These are phyloP conservation scores for Plectosphaerella plurivora DNA, from an alignment of 2,329 filamentous ascomycete genomes.

Conservation along the genomic window DNA sequence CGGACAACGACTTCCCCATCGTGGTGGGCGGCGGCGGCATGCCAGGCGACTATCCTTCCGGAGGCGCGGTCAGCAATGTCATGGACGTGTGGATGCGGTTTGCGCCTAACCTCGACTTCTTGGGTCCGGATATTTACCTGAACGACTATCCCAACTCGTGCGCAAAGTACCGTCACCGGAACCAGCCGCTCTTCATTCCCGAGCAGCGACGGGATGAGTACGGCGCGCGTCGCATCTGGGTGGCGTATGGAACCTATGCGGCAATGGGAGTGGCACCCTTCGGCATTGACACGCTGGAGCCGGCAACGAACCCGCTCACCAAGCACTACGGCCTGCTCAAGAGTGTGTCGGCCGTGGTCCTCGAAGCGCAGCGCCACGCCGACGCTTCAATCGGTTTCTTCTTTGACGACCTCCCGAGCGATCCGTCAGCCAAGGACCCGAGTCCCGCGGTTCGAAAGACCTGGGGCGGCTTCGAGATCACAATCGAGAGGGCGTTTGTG, in stretches of 20 bases:
- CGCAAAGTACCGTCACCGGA: conserved; percentile 30
- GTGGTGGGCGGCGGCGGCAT: conserved; percentile 19
- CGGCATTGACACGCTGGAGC: conserved; percentile 21
- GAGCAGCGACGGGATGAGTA: conserved; percentile 41
- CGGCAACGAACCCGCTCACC: conserved; percentile 16
- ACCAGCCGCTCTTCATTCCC: conserved; percentile 40
- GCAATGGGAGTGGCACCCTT: conserved; percentile 27
- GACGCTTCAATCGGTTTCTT: conserved; percentile 24
- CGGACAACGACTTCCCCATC: conserved; percentile 14
- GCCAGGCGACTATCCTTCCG: conserved; percentile 24
- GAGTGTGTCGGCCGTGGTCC: conserved; percentile 12
- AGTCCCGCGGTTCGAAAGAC: conserved; percentile 5
- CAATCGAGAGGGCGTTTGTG: conserved; percentile 22
- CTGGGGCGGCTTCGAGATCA: conserved; percentile 20
- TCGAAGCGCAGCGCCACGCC: conserved; percentile 29
- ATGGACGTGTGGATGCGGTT: conserved; percentile 27
- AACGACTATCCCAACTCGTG: conserved; percentile 32
- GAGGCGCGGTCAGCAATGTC: conserved; percentile 17
- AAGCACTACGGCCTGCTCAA: conserved; percentile 30
- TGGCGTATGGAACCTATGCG: conserved; percentile 24
- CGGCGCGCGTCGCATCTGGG: conserved; percentile 33
- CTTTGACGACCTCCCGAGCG: conserved; percentile 17
- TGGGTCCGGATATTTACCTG: conserved; percentile 34
- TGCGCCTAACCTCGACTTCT: conserved; percentile 33
- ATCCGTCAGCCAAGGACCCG: conserved; percentile 11